Evolutionary conservation across 129 eudicot species (phyloP), one percentile per base, ranked within the genome.

Genomic region (Flaveria bidentis): DNA sequence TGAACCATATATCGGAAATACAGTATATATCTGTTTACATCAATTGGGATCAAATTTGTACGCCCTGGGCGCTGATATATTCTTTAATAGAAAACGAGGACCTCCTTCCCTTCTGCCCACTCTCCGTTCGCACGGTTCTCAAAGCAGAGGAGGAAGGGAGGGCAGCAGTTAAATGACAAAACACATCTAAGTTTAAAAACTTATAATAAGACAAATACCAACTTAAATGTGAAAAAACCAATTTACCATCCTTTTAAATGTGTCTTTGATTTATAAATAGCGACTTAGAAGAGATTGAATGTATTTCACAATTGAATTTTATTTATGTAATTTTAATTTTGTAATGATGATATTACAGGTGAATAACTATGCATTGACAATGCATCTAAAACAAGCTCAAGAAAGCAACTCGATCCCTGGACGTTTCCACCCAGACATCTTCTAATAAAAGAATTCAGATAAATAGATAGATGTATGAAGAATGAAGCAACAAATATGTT

Each of bases 361-460:
- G 83, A 90, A 84, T 71, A 90, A 92, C 77, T 92, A 92, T 73
- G 91, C 96, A 14, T 76, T 92, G 82, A 71, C 69, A 15, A 78
- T 92, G 89, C 93, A 87, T 76, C 72, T 90, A 81, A 83, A 71
- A n/a, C 96, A 85, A 71, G 89, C 98, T 25, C 89, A 89, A 78
- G 91, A 83, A 72, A 78, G 81, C 65, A 92, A 78, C 80, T 83
- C 85, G 28, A 82, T 88, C 74, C 83, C 83, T 6, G 98, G 98
- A 67, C 84, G 85, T 57, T 87, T 78, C 63, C 85, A 88, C 69
- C 91, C 91, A n/a, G 96, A 90, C 47, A 84, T 89, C 33, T 89
- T 86, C 73, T 89, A 74, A 86, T 84, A 3, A 10, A 18, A 39
- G 26, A 25, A 13, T 12, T 25, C 15, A 4, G 42, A 26, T 61